Conservation (phyloP, 768 basidiomycete species). For the Lactifluus volemus region DNA sequence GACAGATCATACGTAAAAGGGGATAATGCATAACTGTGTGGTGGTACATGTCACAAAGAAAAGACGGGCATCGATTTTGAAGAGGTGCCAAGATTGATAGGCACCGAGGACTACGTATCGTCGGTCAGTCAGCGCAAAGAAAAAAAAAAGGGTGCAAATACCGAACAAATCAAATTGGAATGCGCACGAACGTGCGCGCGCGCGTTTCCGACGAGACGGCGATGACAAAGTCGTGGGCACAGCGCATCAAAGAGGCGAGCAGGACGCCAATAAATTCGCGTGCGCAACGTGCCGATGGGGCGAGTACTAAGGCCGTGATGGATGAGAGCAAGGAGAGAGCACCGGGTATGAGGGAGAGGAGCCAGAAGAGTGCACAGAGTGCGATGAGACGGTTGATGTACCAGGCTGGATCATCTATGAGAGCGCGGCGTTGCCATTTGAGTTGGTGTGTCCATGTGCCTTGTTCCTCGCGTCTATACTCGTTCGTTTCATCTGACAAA, state of each 20-base stretch:
- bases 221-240: background rate
- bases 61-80: too few relatives aligned
- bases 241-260: background rate
- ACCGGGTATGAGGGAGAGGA: slow-evolving; percentile 8
- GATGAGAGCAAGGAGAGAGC: background rate
- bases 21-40: background rate
- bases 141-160: background rate
- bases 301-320: background rate
- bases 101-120: too few relatives aligned
- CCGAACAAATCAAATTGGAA: background rate
- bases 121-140: background rate
- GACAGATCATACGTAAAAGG: background rate
- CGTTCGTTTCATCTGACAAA: background rate
- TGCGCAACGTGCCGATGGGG: background rate
- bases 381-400: slow-evolving; percentile 9
- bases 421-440: slow-evolving; percentile 10
- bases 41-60: background rate
- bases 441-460: slow-evolving; percentile 11
- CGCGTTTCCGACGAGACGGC: background rate
- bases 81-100: background rate
- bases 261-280: background rate
- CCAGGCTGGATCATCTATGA: slow-evolving; percentile 8
- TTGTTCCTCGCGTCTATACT: slow-evolving; percentile 7
- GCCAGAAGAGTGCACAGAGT: slow-evolving; percentile 10
- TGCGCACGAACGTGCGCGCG: background rate